Evolutionary conservation across 2,329 filamentous ascomycete species (phyloP).

Genomic region (Hypoxylon sp.): DNA sequence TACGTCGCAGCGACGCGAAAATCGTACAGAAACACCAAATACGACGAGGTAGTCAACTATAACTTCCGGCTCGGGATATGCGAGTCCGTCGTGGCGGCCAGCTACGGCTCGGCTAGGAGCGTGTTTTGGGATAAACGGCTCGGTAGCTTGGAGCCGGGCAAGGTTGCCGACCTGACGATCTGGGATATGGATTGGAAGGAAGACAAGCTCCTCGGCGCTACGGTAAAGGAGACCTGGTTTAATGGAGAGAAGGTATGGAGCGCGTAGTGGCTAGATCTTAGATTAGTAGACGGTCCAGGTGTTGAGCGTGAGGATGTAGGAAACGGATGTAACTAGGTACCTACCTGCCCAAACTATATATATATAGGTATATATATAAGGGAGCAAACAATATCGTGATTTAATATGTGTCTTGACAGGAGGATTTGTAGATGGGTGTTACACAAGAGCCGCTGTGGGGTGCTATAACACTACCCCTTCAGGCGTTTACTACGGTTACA

Average conservation of each 20-base stretch:
- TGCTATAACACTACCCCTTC: too few relatives aligned
- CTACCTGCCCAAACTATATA: too few relatives aligned
- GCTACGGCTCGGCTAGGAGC: slow-evolving; percentile 67
- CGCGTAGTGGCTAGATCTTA: background rate
- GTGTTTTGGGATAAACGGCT: slow-evolving; percentile 67
- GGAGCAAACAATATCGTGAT: too few relatives aligned
- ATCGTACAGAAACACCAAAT: slow-evolving; percentile 50
- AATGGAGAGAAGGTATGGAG: slow-evolving; percentile 56
- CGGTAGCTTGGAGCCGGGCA: slow-evolving; percentile 64
- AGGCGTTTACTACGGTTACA: too few relatives aligned
- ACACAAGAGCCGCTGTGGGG: too few relatives aligned
- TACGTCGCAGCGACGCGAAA: slow-evolving; percentile 70
- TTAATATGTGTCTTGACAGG: too few relatives aligned
- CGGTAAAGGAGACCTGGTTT: slow-evolving; percentile 66
- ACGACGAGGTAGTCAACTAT: slow-evolving; percentile 60
- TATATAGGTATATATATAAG: too few relatives aligned
- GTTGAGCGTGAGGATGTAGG: background rate
- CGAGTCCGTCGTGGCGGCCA: slow-evolving; percentile 66
- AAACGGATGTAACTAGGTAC: too few relatives aligned
- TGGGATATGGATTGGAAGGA: slow-evolving; percentile 64
- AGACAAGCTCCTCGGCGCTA: slow-evolving; percentile 59
- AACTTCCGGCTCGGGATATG: slow-evolving; percentile 65
- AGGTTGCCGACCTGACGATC: slow-evolving; percentile 69
- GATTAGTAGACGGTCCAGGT: background rate
- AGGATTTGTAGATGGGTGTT: too few relatives aligned